These are phyloP conservation scores for Termitomyces sp. DNA, from an alignment of 768 basidiomycete genomes.

Conservation along the genomic window DNA sequence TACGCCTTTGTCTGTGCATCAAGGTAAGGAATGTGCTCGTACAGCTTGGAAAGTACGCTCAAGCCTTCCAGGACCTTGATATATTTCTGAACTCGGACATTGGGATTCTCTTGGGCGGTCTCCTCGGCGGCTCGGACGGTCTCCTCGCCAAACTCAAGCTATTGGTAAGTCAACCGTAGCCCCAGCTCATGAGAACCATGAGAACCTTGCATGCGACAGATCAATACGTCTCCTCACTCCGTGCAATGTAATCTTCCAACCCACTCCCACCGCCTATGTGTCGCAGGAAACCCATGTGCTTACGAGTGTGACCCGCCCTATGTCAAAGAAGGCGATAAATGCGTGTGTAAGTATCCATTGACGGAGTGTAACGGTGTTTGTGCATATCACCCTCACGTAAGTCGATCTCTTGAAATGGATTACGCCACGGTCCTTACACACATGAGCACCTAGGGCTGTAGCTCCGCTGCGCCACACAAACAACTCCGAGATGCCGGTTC, in stretches of 20 bases:
- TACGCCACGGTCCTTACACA: background rate
- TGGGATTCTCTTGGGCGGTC: conserved; percentile 7
- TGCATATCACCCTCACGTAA: conserved; percentile 23
- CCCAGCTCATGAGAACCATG: background rate
- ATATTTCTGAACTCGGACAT: conserved; percentile 15
- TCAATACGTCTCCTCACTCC: conserved; percentile 13
- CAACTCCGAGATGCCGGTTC: conserved; percentile 7
- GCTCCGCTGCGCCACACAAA: conserved; percentile 27
- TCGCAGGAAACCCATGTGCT: conserved; percentile 9
- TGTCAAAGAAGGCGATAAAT: conserved; percentile 16
- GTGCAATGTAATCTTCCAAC: conserved; percentile 12
- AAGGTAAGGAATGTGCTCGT: conserved; percentile 4
- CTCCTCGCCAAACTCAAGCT: conserved; percentile 12
- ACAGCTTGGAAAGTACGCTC: background rate
- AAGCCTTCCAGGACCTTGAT: conserved; percentile 10
- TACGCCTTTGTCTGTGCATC: conserved; percentile 15
- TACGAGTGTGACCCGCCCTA: conserved; percentile 14
- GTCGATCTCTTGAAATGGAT: conserved; percentile 9
- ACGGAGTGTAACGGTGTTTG: conserved; percentile 37
- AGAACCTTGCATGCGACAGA: background rate
- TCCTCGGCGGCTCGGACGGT: conserved; percentile 14
- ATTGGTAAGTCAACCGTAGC: conserved; percentile 5
- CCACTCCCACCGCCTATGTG: conserved; percentile 11
- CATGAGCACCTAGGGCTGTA: conserved; percentile 29
- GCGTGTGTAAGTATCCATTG: conserved; percentile 30